These are phyloP conservation scores for Colletotrichum higginsianum DNA, from an alignment of 2,329 filamentous ascomycete species.

Conservation along the genomic window DNA sequence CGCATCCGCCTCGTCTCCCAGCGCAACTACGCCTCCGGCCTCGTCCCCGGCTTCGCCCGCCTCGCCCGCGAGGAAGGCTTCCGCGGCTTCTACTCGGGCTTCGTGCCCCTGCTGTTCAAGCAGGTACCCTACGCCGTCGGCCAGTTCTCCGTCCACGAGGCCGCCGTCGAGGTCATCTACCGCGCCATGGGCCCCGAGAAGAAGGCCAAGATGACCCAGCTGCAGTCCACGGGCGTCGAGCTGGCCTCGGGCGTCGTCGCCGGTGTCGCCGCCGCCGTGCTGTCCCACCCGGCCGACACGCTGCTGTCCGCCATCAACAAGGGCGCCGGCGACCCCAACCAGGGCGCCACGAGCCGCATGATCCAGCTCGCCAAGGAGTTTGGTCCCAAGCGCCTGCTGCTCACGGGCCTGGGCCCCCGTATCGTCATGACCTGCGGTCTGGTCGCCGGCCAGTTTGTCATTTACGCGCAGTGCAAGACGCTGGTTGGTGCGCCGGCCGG, in stretches of 20 bases:
- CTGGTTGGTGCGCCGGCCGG: slow-evolving; percentile 65
- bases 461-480: slow-evolving; percentile 69
- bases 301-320: slow-evolving; percentile 70
- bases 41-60: slow-evolving; percentile 80
- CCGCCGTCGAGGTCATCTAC: slow-evolving; percentile 84
- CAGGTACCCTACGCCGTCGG: slow-evolving; percentile 95
- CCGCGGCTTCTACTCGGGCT: slow-evolving; percentile 90
- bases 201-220: slow-evolving; percentile 78
- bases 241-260: slow-evolving; percentile 88
- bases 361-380: slow-evolving; percentile 67
- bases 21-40: slow-evolving; percentile 81
- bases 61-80: slow-evolving; percentile 83
- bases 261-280: slow-evolving; percentile 88
- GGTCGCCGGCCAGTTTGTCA: slow-evolving; percentile 68
- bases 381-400: slow-evolving; percentile 62
- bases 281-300: slow-evolving; percentile 89
- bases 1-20: slow-evolving; percentile 85
- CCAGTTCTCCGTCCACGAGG: slow-evolving; percentile 96
- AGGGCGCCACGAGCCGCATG: slow-evolving; percentile 66
- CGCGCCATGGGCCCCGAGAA: slow-evolving; percentile 73
- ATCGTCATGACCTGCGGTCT: slow-evolving; percentile 68
- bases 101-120: slow-evolving; percentile 88
- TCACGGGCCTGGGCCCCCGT: slow-evolving; percentile 65
- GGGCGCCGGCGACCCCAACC: slow-evolving; percentile 64
- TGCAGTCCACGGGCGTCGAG: slow-evolving; percentile 86